Evolutionary conservation across 805 yeast genomes (phyloP), one percentile per base, ranked within the genome.

Genomic region (Komagataella mondaviorum): DNA sequence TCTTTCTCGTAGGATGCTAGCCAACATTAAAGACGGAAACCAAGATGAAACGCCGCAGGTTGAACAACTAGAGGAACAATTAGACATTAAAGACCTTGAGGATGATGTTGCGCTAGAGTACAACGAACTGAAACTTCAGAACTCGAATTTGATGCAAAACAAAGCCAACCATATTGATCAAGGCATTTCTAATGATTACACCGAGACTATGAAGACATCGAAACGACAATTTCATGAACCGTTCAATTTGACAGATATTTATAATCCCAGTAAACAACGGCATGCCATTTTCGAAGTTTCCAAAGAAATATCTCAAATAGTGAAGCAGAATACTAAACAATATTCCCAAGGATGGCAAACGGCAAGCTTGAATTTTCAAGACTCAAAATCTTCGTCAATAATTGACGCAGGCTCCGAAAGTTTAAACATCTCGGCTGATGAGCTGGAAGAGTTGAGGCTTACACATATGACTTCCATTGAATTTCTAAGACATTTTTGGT

Each of bases 1-100:
- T 54, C 70, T 91, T 49, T 84, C 95, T 61, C 81, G 87, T 53
- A 80, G 89, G 56, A 84, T 91, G 85, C 78, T 91, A 55, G 71
- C 73, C 48, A 75, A 78, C 45, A 61, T 75, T 55, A 72, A 63
- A 46, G 55, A 59, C 14, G 66, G 67, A 46, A 70, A 18, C 10
- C 44, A 30, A n/a, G 47, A 36, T 8, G 46, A 47, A 12, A 18
- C 36, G 8, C 47, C 23, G 18, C 23, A 47, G 17, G 51, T 24
- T 17, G 46, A 30, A 22, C 51, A 48, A 51, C 45, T 56, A 12
- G 71, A 68, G 52, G 71, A 72, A 23, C 84, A 78, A 52, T 55
- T 80, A 46, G 66, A 71, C 14, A 67, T 80, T 44, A 59, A 62
- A 17, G 88, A 83, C 58, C 66, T 83, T 48, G 77, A 77, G 49